These are phyloP conservation scores for Monosporascus sp. DNA, from an alignment of 2,329 filamentous ascomycete species.

Conservation along the genomic window DNA sequence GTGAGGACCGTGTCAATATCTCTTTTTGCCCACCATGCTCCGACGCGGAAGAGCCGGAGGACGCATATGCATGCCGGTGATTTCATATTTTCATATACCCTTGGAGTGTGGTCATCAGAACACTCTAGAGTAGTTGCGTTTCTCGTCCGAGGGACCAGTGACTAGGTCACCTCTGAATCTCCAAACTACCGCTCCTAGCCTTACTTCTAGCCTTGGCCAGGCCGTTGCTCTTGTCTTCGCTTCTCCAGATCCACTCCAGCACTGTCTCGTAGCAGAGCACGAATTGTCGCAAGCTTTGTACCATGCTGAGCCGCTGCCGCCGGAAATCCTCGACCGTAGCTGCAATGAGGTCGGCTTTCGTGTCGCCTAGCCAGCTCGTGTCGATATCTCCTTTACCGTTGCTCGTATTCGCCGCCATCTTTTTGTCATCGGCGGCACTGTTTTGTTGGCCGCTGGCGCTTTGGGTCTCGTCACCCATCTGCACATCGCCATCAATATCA, in stretches of 20 bases:
- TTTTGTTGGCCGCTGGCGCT: conserved; percentile 16
- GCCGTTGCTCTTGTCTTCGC: conserved; percentile 32
- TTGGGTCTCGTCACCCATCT: conserved; percentile 32
- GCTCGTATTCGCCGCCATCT: background rate
- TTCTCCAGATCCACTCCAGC: conserved; percentile 70
- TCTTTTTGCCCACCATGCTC: too few species aligned
- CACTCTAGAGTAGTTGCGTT: too few species aligned
- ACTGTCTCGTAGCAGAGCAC: conserved; percentile 96
- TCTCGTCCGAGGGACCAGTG: background rate
- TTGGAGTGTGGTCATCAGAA: too few species aligned
- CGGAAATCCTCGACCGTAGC: conserved; percentile 89
- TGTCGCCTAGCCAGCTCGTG: conserved; percentile 62
- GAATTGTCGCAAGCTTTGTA: conserved; percentile 88
- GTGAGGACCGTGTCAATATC: too few species aligned
- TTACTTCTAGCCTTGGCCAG: conserved; percentile 16
- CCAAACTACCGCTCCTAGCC: conserved; percentile 29
- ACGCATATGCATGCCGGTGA: too few species aligned
- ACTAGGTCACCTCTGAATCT: conserved; percentile 13
- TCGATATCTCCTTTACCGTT: conserved; percentile 28
- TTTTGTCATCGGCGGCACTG: conserved; percentile 9
- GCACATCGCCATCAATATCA: conserved; percentile 40
- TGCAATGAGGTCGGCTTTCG: conserved; percentile 72
- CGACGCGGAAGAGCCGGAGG: too few species aligned
- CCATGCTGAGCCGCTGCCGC: conserved; percentile 86
- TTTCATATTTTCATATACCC: too few species aligned